A percentile compares a stretch with the other conserved stretches of the same genome.
Conservation (phyloP, 352 stramenopile species). For the Phytopythium ostracodes region DNA sequence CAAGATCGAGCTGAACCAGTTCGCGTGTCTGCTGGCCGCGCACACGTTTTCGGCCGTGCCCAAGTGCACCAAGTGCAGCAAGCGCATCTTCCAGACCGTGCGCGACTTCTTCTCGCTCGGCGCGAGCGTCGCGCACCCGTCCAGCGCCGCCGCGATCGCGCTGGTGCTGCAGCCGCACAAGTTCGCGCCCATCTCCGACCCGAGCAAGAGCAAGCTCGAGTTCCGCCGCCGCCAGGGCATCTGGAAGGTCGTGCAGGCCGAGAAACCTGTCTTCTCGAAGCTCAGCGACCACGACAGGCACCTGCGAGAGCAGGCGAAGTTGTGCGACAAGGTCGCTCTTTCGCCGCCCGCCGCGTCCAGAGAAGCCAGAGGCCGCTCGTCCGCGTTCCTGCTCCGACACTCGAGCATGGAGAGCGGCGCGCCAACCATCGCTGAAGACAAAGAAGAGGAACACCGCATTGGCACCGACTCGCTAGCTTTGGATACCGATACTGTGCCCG, state of each 20-base stretch:
- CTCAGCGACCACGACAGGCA: slow-evolving; percentile 26
- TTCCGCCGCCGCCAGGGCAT: slow-evolving; percentile 58
- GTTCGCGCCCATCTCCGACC: slow-evolving; percentile 63
- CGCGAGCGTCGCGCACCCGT: slow-evolving; percentile 18
- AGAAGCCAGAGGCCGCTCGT: neutral
- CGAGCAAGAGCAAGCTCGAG: slow-evolving; percentile 77
- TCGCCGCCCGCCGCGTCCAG: neutral
- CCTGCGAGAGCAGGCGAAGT: slow-evolving; percentile 5
- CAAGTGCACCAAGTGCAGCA: slow-evolving; percentile 62
- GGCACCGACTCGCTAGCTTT: slow-evolving; percentile 1
- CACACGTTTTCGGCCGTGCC: slow-evolving; percentile 78
- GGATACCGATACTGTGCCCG: neutral
- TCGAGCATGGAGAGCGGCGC: slow-evolving; percentile 7
- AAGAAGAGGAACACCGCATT: slow-evolving; percentile 10
- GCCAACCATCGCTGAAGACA: slow-evolving; percentile 6
- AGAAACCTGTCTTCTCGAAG: slow-evolving; percentile 53
- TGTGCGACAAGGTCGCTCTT: neutral
- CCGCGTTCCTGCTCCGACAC: neutral
- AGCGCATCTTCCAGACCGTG: slow-evolving; percentile 48
- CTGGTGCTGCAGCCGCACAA: slow-evolving; percentile 28
- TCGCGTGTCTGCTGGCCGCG: slow-evolving; percentile 44
- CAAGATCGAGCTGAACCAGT: slow-evolving; percentile 45
- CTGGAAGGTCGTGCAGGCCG: slow-evolving; percentile 58
- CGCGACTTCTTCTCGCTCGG: slow-evolving; percentile 61
- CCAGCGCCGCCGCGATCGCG: slow-evolving; percentile 25